Evolutionary conservation across 1,139 yeast genomes (phyloP), one percentile per base, ranked within the genome.

Genomic region (Magnusiomyces magnusii): DNA sequence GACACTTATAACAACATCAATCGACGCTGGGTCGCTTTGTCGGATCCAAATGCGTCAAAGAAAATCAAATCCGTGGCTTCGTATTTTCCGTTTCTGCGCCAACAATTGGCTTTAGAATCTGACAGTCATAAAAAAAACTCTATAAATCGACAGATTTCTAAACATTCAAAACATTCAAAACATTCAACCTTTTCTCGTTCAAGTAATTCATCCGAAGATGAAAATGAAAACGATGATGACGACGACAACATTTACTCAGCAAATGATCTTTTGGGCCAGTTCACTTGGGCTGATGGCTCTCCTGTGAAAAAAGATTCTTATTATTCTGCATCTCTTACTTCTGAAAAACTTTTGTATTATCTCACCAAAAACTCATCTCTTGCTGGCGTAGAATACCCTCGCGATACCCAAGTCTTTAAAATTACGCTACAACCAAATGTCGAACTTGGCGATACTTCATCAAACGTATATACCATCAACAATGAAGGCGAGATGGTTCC

Each of bases 11-110:
- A 67, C 61, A 66, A 69, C 57, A 55, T 69, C 25, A 59, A 63
- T 41, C 65, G 73, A 17, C 63, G 71, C 28, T 70, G 73, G 73
- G 66, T 69, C 65, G 71, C 71, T 15, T 61, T 65, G 19, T 60
- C 70, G 1, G 73, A 70, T 55, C 73, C 73, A 2, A 68, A 68
- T 54, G 65, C 64, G 47, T 57, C 62, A 24, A 51, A 52, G 10
- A 47, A 47, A 44, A 34, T 59, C 53, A 55, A 51, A 51, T 31
- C 23, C 21, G 41, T 49, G 5, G 55, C 55, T 5, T 52, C 55
- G 17, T 39, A 41, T 24, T 52, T 52, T 31, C 55, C 55, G 19
- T 50, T 50, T 23, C 21, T 50, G 17, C 19, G 39, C 2, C 53
- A 31, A 50, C 41, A 50, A 27, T 24, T 31, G 3, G 21, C 25